Evolutionary conservation across 2,329 filamentous ascomycete species (phyloP), one percentile per base, ranked within the genome.

Genomic region (Acrocalymma vagum): DNA sequence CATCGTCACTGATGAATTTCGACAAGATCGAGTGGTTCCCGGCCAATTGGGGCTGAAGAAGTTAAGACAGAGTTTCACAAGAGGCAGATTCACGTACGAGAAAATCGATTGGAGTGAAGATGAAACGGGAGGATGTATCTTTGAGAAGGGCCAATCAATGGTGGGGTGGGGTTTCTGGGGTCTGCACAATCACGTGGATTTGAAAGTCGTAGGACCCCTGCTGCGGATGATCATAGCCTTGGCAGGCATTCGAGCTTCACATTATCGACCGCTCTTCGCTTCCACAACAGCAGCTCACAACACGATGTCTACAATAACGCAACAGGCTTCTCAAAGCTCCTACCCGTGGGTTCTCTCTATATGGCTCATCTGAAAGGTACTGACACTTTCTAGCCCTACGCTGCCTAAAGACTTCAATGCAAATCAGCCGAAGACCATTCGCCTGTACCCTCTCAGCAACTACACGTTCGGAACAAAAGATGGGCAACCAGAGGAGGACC

Each of bases 381-480:
- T 58, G 24, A 60, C 24, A 14, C 2, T 8, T n/a, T 13, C 18
- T 34, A 83, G 82, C 13, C 91, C 93, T 16, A 84, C 86, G 49
- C 81, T 90, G 37, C 91, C 92, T 17, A 85, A 89, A 50, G 75
- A 85, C 55, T 99, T 99, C 81, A 89, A 92, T 67, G 85, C 83
- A 36, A 91, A 93, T 69, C 94, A 99, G 72, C 90, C 93, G 22
- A 77, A 85, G 58, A 94, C 91, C 2, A 92, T 99, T 64, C 88
- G 89, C 37, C 83, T 99, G 17, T 97, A 92, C 67, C 94, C 94
- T 22, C 82, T 99, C 32, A 96, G 91, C 56, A 99, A 97, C 79
- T 99, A 99, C 79, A 97, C 94, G 16, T 97, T 99, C 64, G 93
- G 93, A 50, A 95, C 95, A 47, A 99, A 99, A 74, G 94, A 97